Conservation (phyloP, 257 asterid species). For the Nicotiana tabacum region DNA sequence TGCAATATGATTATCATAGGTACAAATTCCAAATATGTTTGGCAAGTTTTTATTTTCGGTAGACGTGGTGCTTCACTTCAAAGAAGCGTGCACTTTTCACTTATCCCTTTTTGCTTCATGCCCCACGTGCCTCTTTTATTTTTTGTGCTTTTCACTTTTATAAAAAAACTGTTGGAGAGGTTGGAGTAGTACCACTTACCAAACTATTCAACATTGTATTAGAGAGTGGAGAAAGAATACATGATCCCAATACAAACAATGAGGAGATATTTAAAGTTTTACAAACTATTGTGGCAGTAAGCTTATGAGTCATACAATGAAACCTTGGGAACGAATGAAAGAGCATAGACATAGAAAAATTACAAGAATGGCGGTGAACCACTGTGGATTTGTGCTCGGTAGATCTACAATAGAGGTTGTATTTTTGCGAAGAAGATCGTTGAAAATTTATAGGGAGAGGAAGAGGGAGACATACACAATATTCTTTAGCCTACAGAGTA, state of each 20-base stretch:
- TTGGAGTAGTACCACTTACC: neutral
- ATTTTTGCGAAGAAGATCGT: too few species aligned
- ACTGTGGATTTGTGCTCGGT: too few species aligned
- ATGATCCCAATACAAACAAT: neutral
- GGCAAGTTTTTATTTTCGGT: neutral
- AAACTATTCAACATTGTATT: neutral
- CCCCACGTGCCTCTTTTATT: neutral
- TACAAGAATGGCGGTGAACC: neutral
- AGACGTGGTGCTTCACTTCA: neutral
- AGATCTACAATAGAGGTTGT: too few species aligned
- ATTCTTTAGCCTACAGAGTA: neutral
- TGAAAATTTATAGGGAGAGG: neutral
- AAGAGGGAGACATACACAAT: neutral
- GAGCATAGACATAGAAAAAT: neutral
- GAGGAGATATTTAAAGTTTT: neutral
- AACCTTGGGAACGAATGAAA: neutral
- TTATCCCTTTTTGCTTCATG: neutral
- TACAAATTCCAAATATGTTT: neutral
- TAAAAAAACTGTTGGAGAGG: neutral
- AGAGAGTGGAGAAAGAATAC: neutral
- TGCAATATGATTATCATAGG: neutral
- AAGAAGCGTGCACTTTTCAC: neutral
- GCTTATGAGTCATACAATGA: neutral
- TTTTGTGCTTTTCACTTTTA: neutral
- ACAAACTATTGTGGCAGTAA: neutral